Percentiles rank a stretch among this genome's conserved stretches.
Evolutionary conservation across 331 rosid species (phyloP).

Genomic region (Acacia concinna): DNA sequence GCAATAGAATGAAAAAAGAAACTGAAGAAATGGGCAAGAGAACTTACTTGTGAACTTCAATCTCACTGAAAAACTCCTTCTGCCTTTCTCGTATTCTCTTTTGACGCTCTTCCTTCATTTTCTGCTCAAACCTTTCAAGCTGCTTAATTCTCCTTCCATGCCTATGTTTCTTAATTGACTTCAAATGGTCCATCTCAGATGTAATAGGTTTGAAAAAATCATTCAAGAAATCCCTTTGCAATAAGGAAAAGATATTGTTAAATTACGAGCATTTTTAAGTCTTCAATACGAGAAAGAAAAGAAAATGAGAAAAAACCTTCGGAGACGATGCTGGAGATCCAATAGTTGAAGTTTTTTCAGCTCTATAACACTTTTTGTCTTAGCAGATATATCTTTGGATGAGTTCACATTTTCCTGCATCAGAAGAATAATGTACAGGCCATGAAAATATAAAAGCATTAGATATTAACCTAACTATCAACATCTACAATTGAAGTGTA

Average conservation of each 20-base stretch:
- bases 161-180: constrained; percentile 78
- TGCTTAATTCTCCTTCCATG: constrained; percentile 97
- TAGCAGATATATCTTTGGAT: constrained; percentile 94
- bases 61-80: constrained; percentile 93
- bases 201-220: constrained; percentile 88
- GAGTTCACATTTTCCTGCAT: constrained; percentile 87
- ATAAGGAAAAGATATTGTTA: constrained; percentile 36
- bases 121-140: constrained; percentile 90
- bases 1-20: constrained; percentile 8
- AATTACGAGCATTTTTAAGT: constrained; percentile 5
- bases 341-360: constrained; percentile 94
- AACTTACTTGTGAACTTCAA: constrained; percentile 97
- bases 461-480: constrained; percentile 7
- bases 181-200: constrained; percentile 78
- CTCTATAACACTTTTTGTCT: constrained; percentile 96
- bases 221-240: constrained; percentile 82
- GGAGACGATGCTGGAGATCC: constrained; percentile 93
- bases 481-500: neutral
- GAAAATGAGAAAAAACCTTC: constrained; percentile 50
- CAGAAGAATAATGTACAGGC: constrained; percentile 27
- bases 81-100: constrained; percentile 97
- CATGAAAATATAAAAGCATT: constrained; percentile 26
- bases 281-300: neutral
- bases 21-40: constrained; percentile 13
- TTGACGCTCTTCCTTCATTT: constrained; percentile 99